Evolutionary conservation across 345 rosid genomes (phyloP).

Genomic region (Diplotaxis tenuifolia): DNA sequence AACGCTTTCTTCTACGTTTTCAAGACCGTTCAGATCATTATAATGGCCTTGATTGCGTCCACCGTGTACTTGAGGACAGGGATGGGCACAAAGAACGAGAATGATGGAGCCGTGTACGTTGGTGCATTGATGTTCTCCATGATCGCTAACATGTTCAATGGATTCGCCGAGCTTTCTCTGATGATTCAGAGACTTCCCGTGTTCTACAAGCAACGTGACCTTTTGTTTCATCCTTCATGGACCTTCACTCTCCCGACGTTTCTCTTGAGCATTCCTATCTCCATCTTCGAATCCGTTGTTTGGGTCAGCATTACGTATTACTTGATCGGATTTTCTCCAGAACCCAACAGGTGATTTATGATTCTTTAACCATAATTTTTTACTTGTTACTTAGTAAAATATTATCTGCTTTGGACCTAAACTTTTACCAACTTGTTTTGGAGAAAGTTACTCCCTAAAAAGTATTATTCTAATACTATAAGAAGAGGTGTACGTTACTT

Average conservation of each 20-base stretch:
- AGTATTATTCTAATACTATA: background rate
- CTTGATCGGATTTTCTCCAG: conserved; percentile 74
- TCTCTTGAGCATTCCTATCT: conserved; percentile 62
- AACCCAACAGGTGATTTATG: conserved; percentile 54
- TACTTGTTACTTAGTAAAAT: background rate
- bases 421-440: background rate
- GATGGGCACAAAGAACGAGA: conserved; percentile 54
- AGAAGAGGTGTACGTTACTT: background rate
- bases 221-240: conserved; percentile 82
- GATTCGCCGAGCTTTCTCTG: conserved; percentile 74
- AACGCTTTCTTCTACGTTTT: conserved; percentile 65
- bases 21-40: conserved; percentile 66
- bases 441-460: background rate
- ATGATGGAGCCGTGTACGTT: conserved; percentile 47
- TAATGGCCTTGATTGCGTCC: conserved; percentile 53
- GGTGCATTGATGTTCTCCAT: conserved; percentile 53
- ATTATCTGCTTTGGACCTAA: background rate
- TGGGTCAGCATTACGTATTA: conserved; percentile 68
- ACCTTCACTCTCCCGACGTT: conserved; percentile 69
- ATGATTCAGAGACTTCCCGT: conserved; percentile 76
- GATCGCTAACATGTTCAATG: conserved; percentile 85
- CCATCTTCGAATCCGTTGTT: conserved; percentile 64
- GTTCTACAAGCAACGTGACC: conserved; percentile 91
- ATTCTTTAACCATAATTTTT: background rate
- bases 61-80: conserved; percentile 61